Base-by-base conservation (phyloP, 2,329 filamentous ascomycete species). In the Tothia fuscella region DNA sequence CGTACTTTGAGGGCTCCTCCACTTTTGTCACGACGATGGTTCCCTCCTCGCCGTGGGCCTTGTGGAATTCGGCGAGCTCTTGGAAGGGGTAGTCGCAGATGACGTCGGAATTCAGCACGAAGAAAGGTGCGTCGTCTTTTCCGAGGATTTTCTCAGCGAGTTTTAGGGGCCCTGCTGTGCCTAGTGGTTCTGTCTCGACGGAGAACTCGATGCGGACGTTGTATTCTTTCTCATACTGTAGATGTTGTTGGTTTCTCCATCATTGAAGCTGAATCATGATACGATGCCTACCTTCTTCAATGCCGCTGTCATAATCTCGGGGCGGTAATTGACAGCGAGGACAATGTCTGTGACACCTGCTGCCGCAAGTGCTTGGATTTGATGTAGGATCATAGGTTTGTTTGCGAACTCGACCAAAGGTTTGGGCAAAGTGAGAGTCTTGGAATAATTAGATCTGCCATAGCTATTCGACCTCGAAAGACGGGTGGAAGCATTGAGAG, bases 1-100 rank as follows among this genome's bases (percentile, higher is more conserved):
- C 89, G 63, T 96, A 98, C 68, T 98, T 98, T 59, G 86, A 93
- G 32, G 89, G 89, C 67, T 98, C 91, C 68, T 98, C 89, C 41
- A 98, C 89, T 74, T 96, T 98, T 57, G 89, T 98, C 49, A 96
- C 89, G 36, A 94, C 82, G 57, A 98, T 98, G 51, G 89, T 98
- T 51, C 89, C 91, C 71, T 98, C 91, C 39, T 93, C 77, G 46
- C 89, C 91, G 64, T 98, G 91, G 44, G 69, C 67, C 66, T 84
- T 89, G 76, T 96, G 91, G 76, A 94, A 96, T 16, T 79, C 78
- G 47, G 83, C 83, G 39, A 96, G 77, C 54, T 93, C 74, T 61
- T 84, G 71, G 71, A 98, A 95, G 43, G 89, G 91, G 64, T 89
- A 96, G 53, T 96, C 88, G 76, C 89, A 98, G 62, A 93, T 96